These are phyloP conservation scores for Ceratonia siliqua DNA, from an alignment of 306 rosid species.

Conservation along the genomic window DNA sequence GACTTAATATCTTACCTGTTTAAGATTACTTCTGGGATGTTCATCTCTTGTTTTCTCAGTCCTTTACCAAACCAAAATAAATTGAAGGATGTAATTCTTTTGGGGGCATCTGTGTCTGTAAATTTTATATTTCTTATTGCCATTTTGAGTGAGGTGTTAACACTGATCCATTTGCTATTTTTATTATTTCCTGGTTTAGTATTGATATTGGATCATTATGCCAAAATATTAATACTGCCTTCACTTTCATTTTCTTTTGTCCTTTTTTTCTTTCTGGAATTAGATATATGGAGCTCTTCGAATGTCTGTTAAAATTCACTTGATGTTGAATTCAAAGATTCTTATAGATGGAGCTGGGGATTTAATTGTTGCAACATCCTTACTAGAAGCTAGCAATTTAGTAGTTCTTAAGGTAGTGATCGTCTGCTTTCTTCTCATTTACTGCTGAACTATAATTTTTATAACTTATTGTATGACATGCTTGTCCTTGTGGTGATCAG, in stretches of 20 bases:
- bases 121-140: neutral
- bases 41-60: neutral
- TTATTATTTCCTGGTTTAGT: neutral
- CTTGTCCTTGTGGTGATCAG: constrained; percentile 49
- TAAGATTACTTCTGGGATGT: neutral
- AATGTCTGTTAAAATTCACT: constrained; percentile 90
- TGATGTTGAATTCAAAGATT: constrained; percentile 90
- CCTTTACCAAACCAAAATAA: neutral
- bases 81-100: neutral
- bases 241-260: constrained; percentile 6
- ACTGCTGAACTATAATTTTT: constrained; percentile 24
- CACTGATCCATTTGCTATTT: neutral
- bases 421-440: constrained; percentile 28
- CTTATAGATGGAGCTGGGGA: constrained; percentile 75
- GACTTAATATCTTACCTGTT: neutral
- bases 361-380: constrained; percentile 74
- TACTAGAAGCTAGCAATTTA: constrained; percentile 93
- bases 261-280: neutral
- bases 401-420: constrained; percentile 84
- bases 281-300: constrained; percentile 98
- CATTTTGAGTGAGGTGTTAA: neutral
- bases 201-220: constrained; percentile 1
- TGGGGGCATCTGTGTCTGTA: neutral
- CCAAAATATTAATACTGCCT: constrained; percentile 1
- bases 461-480: constrained; percentile 33